Evolutionary conservation across 169 alveolate genomes (phyloP).

Genomic region (Plasmodium berghei): DNA sequence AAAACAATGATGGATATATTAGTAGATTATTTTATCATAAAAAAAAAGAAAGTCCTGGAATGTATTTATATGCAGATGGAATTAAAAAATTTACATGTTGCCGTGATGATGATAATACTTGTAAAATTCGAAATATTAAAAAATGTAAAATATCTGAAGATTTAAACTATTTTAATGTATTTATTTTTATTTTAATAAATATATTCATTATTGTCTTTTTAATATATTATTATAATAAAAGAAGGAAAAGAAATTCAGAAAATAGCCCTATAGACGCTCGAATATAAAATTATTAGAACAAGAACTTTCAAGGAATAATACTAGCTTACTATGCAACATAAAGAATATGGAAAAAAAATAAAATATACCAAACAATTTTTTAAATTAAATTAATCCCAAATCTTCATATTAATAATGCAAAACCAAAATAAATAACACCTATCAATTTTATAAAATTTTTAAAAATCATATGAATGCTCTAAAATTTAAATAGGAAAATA

Average conservation of each 20-base stretch:
- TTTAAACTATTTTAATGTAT: slow-evolving; percentile 9
- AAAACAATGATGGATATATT: slow-evolving; percentile 14
- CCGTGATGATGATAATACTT: slow-evolving; percentile 19
- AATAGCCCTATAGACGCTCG: not conserved
- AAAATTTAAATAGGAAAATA: too few relatives aligned
- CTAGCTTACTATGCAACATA: too few relatives aligned
- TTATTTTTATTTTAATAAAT: slow-evolving; percentile 11
- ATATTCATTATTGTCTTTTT: slow-evolving; percentile 20
- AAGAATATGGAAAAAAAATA: too few relatives aligned
- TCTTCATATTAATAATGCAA: too few relatives aligned
- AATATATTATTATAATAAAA: slow-evolving; percentile 4
- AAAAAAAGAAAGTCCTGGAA: slow-evolving; percentile 23
- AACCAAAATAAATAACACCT: too few relatives aligned
- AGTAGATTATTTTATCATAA: slow-evolving; percentile 21
- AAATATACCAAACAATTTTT: too few relatives aligned
- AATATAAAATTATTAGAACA: not conserved
- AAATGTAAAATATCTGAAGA: slow-evolving; percentile 14
- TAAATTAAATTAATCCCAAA: too few relatives aligned
- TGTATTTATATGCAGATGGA: slow-evolving; percentile 50
- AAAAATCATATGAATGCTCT: too few relatives aligned
- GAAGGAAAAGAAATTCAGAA: not conserved
- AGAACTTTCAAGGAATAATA: too few relatives aligned
- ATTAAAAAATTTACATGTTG: slow-evolving; percentile 46
- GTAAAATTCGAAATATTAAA: slow-evolving; percentile 36
- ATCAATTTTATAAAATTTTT: too few relatives aligned